Evolutionary conservation across 192 early-diverging fungal genomes (phyloP).

Genomic region (Coemansia sp.): DNA sequence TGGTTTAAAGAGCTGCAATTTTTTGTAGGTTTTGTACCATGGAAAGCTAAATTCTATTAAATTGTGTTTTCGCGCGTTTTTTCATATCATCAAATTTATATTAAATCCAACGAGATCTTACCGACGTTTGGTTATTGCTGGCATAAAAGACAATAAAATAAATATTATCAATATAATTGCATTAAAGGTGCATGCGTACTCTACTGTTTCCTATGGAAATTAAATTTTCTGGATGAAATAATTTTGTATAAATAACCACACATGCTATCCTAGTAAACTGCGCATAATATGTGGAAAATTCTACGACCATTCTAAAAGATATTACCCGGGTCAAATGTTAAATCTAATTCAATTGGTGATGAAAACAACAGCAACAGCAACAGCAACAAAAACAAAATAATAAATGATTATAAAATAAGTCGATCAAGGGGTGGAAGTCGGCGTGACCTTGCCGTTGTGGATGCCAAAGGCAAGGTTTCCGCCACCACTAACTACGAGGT

Average conservation of each 20-base stretch:
- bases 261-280: no score
- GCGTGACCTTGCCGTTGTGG: slow-evolving; percentile 6
- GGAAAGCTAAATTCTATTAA: not conserved
- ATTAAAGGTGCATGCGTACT: not conserved
- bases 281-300: slow-evolving; percentile 1
- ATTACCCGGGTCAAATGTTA: not conserved
- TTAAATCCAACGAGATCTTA: not conserved
- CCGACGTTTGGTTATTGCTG: not conserved
- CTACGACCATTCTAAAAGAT: not conserved
- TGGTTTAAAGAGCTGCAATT: no score
- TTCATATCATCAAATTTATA: not conserved
- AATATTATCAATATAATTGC: not conserved
- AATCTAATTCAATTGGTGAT: not conserved
- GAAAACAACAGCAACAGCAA: not conserved
- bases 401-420: not conserved
- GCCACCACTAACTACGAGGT: slow-evolving; percentile 4
- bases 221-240: not conserved
- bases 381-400: not conserved
- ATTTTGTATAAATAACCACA: not conserved
- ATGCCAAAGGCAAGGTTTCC: slow-evolving; percentile 10
- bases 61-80: not conserved
- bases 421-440: not conserved
- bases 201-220: not conserved
- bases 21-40: no score
- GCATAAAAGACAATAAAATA: not conserved